These are phyloP conservation scores for Beauveria medogensis DNA, from an alignment of 2,329 filamentous ascomycete species.

Conservation along the genomic window DNA sequence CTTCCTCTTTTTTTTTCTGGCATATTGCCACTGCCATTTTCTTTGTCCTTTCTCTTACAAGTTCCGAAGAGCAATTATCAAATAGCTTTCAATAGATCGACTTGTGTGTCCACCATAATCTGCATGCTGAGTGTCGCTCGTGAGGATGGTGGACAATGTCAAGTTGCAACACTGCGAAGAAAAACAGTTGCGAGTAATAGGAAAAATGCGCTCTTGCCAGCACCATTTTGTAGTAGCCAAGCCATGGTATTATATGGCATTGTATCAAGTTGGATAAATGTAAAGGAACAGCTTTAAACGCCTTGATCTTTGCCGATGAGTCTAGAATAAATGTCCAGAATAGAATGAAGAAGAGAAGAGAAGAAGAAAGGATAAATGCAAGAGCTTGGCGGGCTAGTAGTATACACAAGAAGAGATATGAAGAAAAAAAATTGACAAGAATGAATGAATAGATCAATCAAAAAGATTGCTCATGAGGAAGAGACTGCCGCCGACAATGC, in stretches of 20 bases:
- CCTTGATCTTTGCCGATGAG: no score
- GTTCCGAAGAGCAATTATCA: not conserved
- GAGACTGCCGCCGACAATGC: constrained; percentile 39
- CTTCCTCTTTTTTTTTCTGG: not conserved
- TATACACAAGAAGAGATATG: not conserved
- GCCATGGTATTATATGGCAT: no score
- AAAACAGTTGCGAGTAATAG: no score
- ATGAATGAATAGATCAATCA: not conserved
- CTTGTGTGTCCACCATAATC: not conserved
- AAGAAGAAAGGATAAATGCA: not conserved
- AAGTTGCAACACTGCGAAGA: not conserved
- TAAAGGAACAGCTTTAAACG: no score
- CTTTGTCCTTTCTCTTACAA: not conserved
- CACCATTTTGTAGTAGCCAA: no score
- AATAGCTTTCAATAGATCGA: not conserved
- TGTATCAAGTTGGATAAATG: no score
- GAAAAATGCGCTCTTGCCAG: no score
- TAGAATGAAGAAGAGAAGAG: not conserved
- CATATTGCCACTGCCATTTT: not conserved
- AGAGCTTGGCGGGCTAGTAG: not conserved
- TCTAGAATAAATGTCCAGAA: not conserved
- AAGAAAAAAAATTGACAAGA: not conserved
- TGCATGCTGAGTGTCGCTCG: not conserved
- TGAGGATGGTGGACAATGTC: not conserved
- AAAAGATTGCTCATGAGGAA: constrained; percentile 35